phyloP scores from a whole-genome alignment of 2,329 filamentous ascomycete genomes.

The Trichoderma guizhouense region DNA sequence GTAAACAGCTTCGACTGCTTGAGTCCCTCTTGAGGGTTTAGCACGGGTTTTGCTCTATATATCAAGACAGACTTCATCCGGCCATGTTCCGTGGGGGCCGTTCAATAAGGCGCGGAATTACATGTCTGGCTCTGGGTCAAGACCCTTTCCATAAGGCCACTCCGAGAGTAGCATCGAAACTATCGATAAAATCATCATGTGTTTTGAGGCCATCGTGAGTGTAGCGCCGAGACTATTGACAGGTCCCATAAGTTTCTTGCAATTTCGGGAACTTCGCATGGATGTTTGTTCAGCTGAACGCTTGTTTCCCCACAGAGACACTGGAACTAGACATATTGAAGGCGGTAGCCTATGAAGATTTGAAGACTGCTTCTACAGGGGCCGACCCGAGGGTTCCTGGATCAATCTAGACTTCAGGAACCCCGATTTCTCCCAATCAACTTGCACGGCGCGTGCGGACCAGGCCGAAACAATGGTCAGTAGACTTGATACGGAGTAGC shows the following conservation, averaged over 20 bases:
- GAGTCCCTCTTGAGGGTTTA: not conserved
- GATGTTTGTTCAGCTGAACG: not conserved
- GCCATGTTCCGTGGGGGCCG: not conserved
- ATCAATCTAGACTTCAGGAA: not conserved
- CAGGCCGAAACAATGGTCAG: not conserved
- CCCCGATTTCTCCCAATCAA: not conserved
- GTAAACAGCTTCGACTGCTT: not conserved
- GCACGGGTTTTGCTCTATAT: not conserved
- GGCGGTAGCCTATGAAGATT: not conserved
- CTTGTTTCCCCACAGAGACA: not conserved
- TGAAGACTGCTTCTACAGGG: not conserved
- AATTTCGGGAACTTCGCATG: not conserved
- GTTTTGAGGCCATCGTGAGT: not conserved
- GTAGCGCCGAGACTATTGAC: slow-evolving; percentile 3
- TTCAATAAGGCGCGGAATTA: not conserved
- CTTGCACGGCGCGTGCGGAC: not conserved
- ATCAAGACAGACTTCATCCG: not conserved
- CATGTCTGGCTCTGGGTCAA: not conserved
- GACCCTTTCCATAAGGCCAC: not conserved
- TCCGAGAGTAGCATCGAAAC: not conserved
- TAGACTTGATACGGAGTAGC: not conserved
- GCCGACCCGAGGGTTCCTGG: not conserved
- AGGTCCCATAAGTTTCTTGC: not conserved
- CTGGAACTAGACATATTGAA: not conserved
- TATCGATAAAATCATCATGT: not conserved